phyloP scores from a whole-genome alignment of 208 protist species.

The Trichomonas vaginalis region DNA sequence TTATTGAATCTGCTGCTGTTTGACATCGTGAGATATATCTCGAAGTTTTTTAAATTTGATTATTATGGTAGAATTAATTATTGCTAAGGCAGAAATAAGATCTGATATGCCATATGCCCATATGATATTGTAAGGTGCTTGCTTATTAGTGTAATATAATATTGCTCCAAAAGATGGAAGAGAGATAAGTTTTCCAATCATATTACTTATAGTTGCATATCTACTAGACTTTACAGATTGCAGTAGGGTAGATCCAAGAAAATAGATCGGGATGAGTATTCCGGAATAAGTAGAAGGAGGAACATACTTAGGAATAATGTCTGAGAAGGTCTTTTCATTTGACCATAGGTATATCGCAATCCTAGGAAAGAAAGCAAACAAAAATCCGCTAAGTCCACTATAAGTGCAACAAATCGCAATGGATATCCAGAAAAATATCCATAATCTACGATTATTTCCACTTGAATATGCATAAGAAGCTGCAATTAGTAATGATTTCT shows the following conservation, averaged over 20 bases:
- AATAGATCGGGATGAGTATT: neutral
- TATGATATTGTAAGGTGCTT: neutral
- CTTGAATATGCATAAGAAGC: neutral
- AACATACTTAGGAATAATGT: neutral
- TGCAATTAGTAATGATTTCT: neutral
- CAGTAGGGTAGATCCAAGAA: neutral
- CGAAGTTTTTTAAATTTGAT: no score
- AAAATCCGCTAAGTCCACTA: neutral
- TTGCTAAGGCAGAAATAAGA: neutral
- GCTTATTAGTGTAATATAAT: neutral
- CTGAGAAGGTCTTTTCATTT: neutral
- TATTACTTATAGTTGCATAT: neutral
- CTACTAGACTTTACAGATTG: neutral
- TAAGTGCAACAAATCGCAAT: neutral
- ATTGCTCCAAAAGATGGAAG: neutral
- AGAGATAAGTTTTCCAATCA: neutral
- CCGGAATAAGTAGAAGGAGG: neutral
- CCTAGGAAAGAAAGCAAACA: neutral
- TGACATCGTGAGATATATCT: no score
- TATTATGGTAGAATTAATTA: neutral
- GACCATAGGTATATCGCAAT: neutral
- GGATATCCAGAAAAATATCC: neutral
- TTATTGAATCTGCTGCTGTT: no score
- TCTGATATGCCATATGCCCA: neutral
- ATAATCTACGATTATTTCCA: neutral